Percentiles rank a stretch among this genome's conserved stretches.
Evolutionary conservation across 1,284 basidiomycete genomes (phyloP).

Genomic region (Grifola frondosa): DNA sequence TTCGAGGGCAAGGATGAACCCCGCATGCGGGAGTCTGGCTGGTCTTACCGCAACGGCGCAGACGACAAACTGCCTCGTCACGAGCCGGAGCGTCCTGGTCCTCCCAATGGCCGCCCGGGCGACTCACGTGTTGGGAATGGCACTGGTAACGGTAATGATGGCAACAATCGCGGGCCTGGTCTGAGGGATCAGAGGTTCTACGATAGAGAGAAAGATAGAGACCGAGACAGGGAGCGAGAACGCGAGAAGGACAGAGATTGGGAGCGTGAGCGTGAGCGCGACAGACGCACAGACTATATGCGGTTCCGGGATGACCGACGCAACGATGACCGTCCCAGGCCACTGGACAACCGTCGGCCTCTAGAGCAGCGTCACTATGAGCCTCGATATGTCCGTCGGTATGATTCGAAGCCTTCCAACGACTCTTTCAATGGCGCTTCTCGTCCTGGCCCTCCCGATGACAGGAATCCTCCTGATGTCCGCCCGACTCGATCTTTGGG

Average conservation of each 20-base stretch:
- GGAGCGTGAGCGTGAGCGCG: conserved; percentile 27
- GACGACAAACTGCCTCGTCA: conserved; percentile 21
- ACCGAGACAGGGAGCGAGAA: conserved; percentile 29
- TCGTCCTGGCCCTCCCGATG: conserved; percentile 14
- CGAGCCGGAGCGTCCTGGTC: conserved; percentile 15
- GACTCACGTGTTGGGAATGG: conserved; percentile 9
- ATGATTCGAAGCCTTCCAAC: conserved; percentile 25
- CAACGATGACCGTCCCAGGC: conserved; percentile 25
- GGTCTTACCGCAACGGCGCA: conserved; percentile 19
- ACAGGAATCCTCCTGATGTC: conserved; percentile 15
- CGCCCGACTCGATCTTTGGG: conserved; percentile 23
- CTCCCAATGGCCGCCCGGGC: conserved; percentile 13
- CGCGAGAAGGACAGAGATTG: conserved; percentile 23
- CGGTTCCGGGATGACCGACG: conserved; percentile 27
- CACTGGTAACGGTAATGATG: conserved; percentile 7
- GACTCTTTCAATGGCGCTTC: conserved; percentile 11
- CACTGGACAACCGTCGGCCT: conserved; percentile 24
- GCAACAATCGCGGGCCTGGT: conserved; percentile 15
- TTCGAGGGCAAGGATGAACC: conserved; percentile 23
- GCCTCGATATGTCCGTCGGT: conserved; percentile 21
- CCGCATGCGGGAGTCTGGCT: conserved; percentile 18
- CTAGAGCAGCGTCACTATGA: conserved; percentile 29
- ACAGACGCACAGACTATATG: conserved; percentile 24
- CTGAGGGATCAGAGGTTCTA: conserved; percentile 15
- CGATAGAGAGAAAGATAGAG: conserved; percentile 23